phyloP scores from a whole-genome alignment of 2,329 filamentous ascomycete species.

The Calonectria multiphialidica region DNA sequence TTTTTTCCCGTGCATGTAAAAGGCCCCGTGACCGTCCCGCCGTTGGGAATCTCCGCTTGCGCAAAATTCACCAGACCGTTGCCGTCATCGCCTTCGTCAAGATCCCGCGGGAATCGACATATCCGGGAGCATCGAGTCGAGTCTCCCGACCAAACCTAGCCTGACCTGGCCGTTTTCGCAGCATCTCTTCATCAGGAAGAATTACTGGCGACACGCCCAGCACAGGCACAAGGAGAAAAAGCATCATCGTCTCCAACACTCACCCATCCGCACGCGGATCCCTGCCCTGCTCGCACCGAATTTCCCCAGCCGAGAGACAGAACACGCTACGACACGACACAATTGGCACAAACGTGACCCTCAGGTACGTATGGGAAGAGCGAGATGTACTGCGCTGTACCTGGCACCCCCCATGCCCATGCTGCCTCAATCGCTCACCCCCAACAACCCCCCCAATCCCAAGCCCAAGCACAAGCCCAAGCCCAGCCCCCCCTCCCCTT shows the following conservation, averaged over 20 bases:
- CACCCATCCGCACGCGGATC: constrained; percentile 39
- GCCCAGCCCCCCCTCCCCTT: constrained; percentile 30
- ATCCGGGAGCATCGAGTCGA: constrained; percentile 10
- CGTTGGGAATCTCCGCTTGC: not conserved
- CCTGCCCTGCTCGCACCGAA: constrained; percentile 40
- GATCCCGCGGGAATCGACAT: not conserved
- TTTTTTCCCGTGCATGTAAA: constrained; percentile 4
- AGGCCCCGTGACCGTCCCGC: not conserved
- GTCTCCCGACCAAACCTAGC: not conserved
- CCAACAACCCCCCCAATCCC: constrained; percentile 30
- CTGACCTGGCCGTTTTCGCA: constrained; percentile 7
- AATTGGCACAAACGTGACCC: constrained; percentile 42
- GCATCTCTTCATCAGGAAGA: constrained; percentile 4
- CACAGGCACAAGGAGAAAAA: not conserved
- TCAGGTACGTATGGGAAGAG: constrained; percentile 30
- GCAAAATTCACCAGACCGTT: constrained; percentile 1
- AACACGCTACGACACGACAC: constrained; percentile 46
- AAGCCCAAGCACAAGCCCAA: constrained; percentile 25
- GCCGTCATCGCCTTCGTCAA: not conserved
- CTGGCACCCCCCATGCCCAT: constrained; percentile 40
- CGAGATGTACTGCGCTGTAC: constrained; percentile 26
- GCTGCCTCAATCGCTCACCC: constrained; percentile 34
- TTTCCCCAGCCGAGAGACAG: constrained; percentile 43
- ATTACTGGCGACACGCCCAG: constrained; percentile 21
- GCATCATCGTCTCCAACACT: constrained; percentile 2